A percentile compares a stretch with the other conserved stretches of the same genome.
These are phyloP conservation scores for Lunasporangiospora selenospora DNA, from an alignment of 192 early-diverging fungal genomes.

Conservation along the genomic window DNA sequence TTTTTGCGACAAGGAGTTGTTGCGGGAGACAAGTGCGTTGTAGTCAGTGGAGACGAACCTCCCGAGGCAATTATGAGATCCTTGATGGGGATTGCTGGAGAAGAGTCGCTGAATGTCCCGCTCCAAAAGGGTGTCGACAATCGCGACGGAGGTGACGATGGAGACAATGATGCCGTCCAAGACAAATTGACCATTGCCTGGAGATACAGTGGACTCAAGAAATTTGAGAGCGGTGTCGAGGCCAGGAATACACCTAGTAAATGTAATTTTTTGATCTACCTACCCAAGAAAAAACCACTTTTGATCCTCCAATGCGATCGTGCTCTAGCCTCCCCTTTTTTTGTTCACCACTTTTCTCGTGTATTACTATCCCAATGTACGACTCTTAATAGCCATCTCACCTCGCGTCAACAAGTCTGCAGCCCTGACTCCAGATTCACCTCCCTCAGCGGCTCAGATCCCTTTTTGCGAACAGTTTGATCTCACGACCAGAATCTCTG, in stretches of 20 bases:
- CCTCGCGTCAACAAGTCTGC: constrained; percentile 16
- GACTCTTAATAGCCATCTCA: constrained; percentile 15
- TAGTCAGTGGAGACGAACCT: constrained; percentile 73
- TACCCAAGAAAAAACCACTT: no score
- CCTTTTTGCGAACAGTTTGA: constrained; percentile 88
- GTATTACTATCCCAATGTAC: no score
- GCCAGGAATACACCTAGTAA: no score
- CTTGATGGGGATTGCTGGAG: constrained; percentile 67
- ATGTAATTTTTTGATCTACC: no score
- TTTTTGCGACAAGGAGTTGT: constrained; percentile 89
- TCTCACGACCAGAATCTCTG: constrained; percentile 77
- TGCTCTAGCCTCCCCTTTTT: no score
- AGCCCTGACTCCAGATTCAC: background rate
- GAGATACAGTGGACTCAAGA: constrained; percentile 88
- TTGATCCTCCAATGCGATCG: no score
- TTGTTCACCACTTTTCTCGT: no score
- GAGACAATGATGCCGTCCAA: constrained; percentile 42
- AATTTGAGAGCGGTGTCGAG: constrained; percentile 59
- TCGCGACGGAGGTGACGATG: constrained; percentile 18
- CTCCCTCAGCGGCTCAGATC: constrained; percentile 27
- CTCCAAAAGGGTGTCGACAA: constrained; percentile 50
- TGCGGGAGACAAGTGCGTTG: constrained; percentile 70
- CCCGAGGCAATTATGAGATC: constrained; percentile 64
- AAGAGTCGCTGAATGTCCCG: constrained; percentile 43
- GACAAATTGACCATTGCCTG: constrained; percentile 92